Evolutionary conservation across 495 filamentous ascomycete genomes (phyloP), one percentile per base, ranked within the genome.

Genomic region (Penicillium crystallinum): DNA sequence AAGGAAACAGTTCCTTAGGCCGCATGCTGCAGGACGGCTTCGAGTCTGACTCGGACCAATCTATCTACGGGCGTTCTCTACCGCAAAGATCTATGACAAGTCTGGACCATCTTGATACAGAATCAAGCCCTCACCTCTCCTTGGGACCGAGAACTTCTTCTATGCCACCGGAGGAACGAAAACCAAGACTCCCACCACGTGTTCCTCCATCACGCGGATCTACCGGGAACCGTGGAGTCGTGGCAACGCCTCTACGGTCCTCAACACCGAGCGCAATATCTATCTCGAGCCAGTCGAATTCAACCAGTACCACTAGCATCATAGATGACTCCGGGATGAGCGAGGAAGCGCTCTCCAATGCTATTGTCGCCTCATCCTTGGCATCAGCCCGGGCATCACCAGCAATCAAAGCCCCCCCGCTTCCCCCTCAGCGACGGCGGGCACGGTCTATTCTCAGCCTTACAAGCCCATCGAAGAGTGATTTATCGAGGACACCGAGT

Each of bases 351-450:
- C 71, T 82, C 6, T 82, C 82, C 18, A 84, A 91, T 68, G 90
- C 93, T 45, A 91, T 96, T 56, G 78, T 93, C 35, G 93, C 90
- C 19, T 88, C 90, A 42, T 89, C 86, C 48, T 74, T 93, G 4
- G 92, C 90, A 35, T 86, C 90, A 6, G 81, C 87, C 3, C 80
- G 83, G 4, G 79, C 79, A 23, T 84, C 86, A 2, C 81, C 80
- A 19, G 63, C 70, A 30, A 69, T 64, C 58, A 64, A 66, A 33
- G 38, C 70, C 3, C 67, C 71, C 2, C 78, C 69, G 17, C 69
- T 67, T 25, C 67, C 73, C 42, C 71, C 74, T 51, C 76, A 70
- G 23, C 81, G 83, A 25, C 76, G 80, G 33, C 73, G 68, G 30
- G 59, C 69, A 21, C 72, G 62, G 53, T 75, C 73, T 49, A 59